phyloP scores from a whole-genome alignment of 768 basidiomycete species.

The Leccinellum albellum region DNA sequence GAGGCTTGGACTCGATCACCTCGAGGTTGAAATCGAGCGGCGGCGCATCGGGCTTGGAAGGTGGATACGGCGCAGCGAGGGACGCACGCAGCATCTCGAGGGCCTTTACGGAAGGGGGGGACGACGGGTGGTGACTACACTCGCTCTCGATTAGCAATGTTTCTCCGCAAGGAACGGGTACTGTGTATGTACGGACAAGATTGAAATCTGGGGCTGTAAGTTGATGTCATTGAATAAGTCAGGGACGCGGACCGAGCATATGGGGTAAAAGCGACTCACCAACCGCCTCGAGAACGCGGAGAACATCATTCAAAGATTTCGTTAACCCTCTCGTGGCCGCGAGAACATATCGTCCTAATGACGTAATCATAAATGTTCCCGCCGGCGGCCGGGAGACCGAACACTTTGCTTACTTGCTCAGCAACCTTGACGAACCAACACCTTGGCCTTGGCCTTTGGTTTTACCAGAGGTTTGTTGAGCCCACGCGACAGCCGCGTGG shows the following conservation, averaged over 20 bases:
- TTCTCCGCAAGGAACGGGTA: slow-evolving; percentile 5
- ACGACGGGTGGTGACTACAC: slow-evolving; percentile 59
- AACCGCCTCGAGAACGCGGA: slow-evolving; percentile 36
- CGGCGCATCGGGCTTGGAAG: slow-evolving; percentile 37
- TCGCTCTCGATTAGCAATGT: slow-evolving; percentile 1
- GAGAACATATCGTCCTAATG: background rate
- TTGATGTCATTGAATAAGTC: background rate
- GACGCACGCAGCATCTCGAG: slow-evolving; percentile 57
- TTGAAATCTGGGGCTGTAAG: slow-evolving; percentile 55
- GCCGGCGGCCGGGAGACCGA: background rate
- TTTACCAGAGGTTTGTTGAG: background rate
- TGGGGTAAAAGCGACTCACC: slow-evolving; percentile 21
- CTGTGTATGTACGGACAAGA: slow-evolving; percentile 55
- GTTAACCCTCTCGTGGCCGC: background rate
- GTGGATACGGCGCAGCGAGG: slow-evolving; percentile 59
- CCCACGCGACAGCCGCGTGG: slow-evolving; percentile 15
- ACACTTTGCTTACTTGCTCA: too few relatives aligned
- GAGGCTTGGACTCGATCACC: slow-evolving; percentile 60
- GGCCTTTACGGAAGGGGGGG: slow-evolving; percentile 61
- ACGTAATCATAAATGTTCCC: slow-evolving; percentile 2
- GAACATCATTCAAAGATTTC: slow-evolving; percentile 13
- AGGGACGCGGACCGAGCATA: background rate
- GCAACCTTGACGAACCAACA: background rate
- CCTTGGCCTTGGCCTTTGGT: background rate
- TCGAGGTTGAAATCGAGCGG: slow-evolving; percentile 71